phyloP scores from a whole-genome alignment of 805 yeast genomes.

The Kodamaea laetipori region DNA sequence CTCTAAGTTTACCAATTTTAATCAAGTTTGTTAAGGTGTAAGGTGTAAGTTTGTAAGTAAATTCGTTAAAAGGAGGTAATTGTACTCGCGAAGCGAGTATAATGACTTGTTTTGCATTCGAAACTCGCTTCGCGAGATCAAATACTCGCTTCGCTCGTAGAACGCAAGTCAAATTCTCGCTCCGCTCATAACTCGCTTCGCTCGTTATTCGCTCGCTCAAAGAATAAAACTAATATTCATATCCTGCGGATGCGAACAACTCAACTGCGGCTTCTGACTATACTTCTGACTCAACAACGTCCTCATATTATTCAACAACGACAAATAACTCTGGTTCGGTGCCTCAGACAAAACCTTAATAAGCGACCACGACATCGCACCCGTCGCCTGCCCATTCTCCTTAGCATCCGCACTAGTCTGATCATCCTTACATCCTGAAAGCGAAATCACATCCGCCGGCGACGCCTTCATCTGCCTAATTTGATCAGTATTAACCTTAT shows the following conservation, averaged over 20 bases:
- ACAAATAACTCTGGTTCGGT: slow-evolving; percentile 37
- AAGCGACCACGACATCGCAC: slow-evolving; percentile 45
- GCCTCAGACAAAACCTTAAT: slow-evolving; percentile 28
- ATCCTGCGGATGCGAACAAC: slow-evolving; percentile 42
- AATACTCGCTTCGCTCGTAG: too few relatives aligned
- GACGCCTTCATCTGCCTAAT: slow-evolving; percentile 33
- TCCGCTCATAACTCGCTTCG: too few relatives aligned
- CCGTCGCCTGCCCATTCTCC: slow-evolving; percentile 37
- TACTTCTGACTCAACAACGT: slow-evolving; percentile 32
- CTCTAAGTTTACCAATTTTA: too few relatives aligned
- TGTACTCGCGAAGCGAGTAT: too few relatives aligned
- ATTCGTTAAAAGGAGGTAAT: too few relatives aligned
- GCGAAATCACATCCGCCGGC: slow-evolving; percentile 40
- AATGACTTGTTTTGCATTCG: too few relatives aligned
- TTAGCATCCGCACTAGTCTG: slow-evolving; percentile 44
- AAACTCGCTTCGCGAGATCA: too few relatives aligned
- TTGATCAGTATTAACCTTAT: slow-evolving; percentile 25
- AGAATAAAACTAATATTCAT: slow-evolving; percentile 39
- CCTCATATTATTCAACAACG: slow-evolving; percentile 41
- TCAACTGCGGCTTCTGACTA: slow-evolving; percentile 43
- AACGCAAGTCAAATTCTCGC: too few relatives aligned
- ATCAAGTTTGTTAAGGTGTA: too few relatives aligned
- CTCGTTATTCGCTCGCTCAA: too few relatives aligned
- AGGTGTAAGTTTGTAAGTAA: too few relatives aligned
- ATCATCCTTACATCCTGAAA: slow-evolving; percentile 43